Percentiles rank a stretch among this genome's conserved stretches.
These are phyloP conservation scores for Claviceps paspali DNA, from an alignment of 2,329 filamentous ascomycete species.

Conservation along the genomic window DNA sequence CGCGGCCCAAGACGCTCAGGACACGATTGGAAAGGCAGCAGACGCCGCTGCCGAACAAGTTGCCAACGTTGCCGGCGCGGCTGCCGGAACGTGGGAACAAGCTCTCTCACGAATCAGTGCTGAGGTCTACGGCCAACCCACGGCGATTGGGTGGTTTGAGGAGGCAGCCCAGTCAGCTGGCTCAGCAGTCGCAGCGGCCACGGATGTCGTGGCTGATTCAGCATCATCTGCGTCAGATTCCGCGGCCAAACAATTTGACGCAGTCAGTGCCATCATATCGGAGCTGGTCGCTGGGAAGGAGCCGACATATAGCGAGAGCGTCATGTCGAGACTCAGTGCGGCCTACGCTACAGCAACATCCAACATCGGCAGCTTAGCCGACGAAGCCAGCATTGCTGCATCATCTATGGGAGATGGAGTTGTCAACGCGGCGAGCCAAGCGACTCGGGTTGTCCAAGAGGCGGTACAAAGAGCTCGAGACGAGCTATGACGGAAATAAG, in stretches of 20 bases:
- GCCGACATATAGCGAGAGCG: slow-evolving; percentile 66
- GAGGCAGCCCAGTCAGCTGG: slow-evolving; percentile 31
- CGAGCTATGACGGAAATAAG: slow-evolving; percentile 29
- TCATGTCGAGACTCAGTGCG: slow-evolving; percentile 54
- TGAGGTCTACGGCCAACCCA: slow-evolving; percentile 55
- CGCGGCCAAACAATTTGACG: slow-evolving; percentile 49
- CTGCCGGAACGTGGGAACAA: slow-evolving; percentile 25
- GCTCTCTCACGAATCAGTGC: slow-evolving; percentile 47
- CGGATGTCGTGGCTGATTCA: slow-evolving; percentile 24
- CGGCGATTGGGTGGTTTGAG: slow-evolving; percentile 39
- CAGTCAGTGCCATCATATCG: slow-evolving; percentile 56
- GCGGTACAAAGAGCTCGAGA: slow-evolving; percentile 21
- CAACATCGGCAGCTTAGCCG: slow-evolving; percentile 30
- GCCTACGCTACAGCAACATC: slow-evolving; percentile 55
- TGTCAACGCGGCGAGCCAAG: slow-evolving; percentile 23
- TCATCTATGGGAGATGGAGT: slow-evolving; percentile 20
- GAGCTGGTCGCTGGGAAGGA: slow-evolving; percentile 67
- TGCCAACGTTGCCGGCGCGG: slow-evolving; percentile 20
- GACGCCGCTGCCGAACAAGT: slow-evolving; percentile 30
- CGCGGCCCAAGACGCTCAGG: slow-evolving; percentile 22
- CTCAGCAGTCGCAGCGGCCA: slow-evolving; percentile 45
- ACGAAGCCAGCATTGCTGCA: slow-evolving; percentile 18
- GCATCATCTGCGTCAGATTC: slow-evolving; percentile 41
- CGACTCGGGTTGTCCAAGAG: slow-evolving; percentile 28
- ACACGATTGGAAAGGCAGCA: slow-evolving; percentile 23